A percentile compares a stretch with the other conserved stretches of the same genome.
Evolutionary conservation across 192 early-diverging fungal species (phyloP).

Genomic region (Thamnidium elegans): DNA sequence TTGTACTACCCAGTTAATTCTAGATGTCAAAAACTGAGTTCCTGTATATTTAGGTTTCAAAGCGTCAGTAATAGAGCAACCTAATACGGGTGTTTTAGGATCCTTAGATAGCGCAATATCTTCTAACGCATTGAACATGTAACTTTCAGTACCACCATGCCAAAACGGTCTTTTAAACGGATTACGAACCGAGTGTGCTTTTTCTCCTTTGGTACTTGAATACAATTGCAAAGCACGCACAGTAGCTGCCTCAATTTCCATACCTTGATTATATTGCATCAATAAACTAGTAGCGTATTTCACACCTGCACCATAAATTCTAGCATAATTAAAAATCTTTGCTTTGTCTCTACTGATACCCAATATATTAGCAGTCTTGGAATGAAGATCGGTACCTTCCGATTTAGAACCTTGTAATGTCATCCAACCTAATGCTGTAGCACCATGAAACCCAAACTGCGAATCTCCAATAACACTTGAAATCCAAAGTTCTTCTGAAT

Average conservation of each 20-base stretch:
- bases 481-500: conserved; percentile 97
- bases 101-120: conserved; percentile 66
- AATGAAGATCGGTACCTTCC: conserved; percentile 88
- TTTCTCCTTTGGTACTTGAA: conserved; percentile 78
- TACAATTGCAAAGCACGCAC: conserved; percentile 72
- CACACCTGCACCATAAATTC: conserved; percentile 94
- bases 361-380: conserved; percentile 84
- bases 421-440: conserved; percentile 96
- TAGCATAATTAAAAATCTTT: conserved; percentile 94
- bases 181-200: conserved; percentile 27
- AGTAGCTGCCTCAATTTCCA: conserved; percentile 61
- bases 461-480: conserved; percentile 90
- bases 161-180: conserved; percentile 56
- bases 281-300: conserved; percentile 79
- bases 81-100: conserved; percentile 83
- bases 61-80: conserved; percentile 86
- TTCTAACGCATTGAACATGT: conserved; percentile 94
- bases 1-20: conserved; percentile 98
- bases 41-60: conserved; percentile 59
- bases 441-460: conserved; percentile 90
- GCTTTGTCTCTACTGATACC: conserved; percentile 85
- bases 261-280: conserved; percentile 72
- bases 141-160: conserved; percentile 89
- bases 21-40: conserved; percentile 73
- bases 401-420: conserved; percentile 92